Evolutionary conservation across 2,329 filamentous ascomycete species (phyloP), one percentile per base, ranked within the genome.

Genomic region (Pseudohalonectria lignicola): DNA sequence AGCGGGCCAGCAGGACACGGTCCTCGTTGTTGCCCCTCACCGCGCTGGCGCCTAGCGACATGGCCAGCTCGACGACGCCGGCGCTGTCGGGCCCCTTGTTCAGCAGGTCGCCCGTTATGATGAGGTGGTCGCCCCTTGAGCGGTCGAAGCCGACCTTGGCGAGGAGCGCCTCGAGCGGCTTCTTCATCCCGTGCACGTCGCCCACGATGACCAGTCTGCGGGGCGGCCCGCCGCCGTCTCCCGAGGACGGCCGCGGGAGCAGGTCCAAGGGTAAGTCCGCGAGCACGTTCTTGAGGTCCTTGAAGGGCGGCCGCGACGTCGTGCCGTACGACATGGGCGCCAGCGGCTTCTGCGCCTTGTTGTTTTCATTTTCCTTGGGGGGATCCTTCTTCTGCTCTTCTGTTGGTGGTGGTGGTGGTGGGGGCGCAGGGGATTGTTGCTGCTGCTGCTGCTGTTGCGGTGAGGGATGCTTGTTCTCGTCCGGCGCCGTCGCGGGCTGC

Each of bases 1-100:
- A 63, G 43, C 78, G 73, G 1, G 78, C 71, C 8, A 81, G 69
- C n/a, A 96, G 69, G 16, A 95, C 69, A 17, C 79, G 73, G 55
- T 96, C 88, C 55, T 98, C 92, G 61, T 94, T 85, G 60, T 95
- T 95, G 15, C 92, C 92, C 36, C 90, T 79, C 8, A 96, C 86
- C 44, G 78, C 85, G 21, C 80, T 85, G 17, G 90, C 88, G 36
- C 75, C 74, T 28, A 90, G 62, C 12, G 72, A 61, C 55, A 86
- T 82, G 28, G 86, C 80, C 31, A 87, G 67, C 41, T 82, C 74
- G 34, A 96, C 69, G 1, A 94, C 85, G 28, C 80, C 86, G 1
- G 69, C 52, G 23, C 84, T 90, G 59, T 94, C 79, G 10, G 88
- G 86, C 1, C 90, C 88, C 60, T 94, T 94, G 53, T 79, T 79